Evolutionary conservation across 164 flowering plant species (phyloP).

Genomic region (Vitis cinerea): DNA sequence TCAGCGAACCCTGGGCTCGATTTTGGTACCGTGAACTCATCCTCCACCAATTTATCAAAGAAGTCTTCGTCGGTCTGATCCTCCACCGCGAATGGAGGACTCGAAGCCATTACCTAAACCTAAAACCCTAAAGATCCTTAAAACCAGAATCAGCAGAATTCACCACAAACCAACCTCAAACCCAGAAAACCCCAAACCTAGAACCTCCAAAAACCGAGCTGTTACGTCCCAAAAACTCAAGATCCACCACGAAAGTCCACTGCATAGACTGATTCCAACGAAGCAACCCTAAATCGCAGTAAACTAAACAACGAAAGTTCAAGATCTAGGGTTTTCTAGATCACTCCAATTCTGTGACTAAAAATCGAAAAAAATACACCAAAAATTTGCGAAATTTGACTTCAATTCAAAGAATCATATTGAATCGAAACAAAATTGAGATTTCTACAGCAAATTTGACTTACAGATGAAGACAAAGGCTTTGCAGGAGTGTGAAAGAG

Average conservation of each 20-base stretch:
- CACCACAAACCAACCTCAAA: slow-evolving; percentile 6
- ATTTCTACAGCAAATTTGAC: too few species aligned
- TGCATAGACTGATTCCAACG: neutral
- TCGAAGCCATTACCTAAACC: slow-evolving; percentile 46
- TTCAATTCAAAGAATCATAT: neutral
- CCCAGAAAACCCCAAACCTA: neutral
- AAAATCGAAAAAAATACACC: slow-evolving; percentile 6
- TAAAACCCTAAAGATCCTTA: slow-evolving; percentile 13
- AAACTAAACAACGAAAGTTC: neutral
- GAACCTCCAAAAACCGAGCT: slow-evolving; percentile 13
- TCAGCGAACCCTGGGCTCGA: slow-evolving; percentile 9
- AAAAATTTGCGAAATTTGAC: neutral
- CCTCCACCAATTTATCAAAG: slow-evolving; percentile 70
- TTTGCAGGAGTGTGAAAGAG: too few species aligned
- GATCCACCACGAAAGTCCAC: slow-evolving; percentile 15
- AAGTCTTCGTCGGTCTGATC: slow-evolving; percentile 87
- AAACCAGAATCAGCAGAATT: slow-evolving; percentile 1
- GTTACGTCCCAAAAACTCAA: slow-evolving; percentile 2
- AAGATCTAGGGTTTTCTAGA: slow-evolving; percentile 39
- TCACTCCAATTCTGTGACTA: slow-evolving; percentile 12
- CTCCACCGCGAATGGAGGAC: slow-evolving; percentile 65
- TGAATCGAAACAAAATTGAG: too few species aligned
- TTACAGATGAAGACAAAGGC: too few species aligned
- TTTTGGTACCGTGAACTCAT: slow-evolving; percentile 29
- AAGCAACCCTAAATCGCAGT: slow-evolving; percentile 1